Evolutionary conservation across 2,329 filamentous ascomycete species (phyloP).

Genomic region (Coniella lustricola): DNA sequence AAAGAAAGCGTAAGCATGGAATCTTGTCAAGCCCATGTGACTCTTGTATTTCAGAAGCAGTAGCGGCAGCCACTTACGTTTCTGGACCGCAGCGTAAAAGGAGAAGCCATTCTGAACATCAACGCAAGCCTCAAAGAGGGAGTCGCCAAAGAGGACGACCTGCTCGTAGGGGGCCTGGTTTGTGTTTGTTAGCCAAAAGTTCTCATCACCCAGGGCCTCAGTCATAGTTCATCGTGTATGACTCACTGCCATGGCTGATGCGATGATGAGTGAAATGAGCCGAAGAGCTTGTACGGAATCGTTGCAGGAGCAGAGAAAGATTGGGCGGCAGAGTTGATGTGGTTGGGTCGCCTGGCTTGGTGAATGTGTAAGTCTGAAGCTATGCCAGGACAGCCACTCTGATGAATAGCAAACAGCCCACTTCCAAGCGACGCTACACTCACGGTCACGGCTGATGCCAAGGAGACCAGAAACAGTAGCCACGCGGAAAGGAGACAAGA

Average conservation of each 20-base stretch:
- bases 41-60: too few species aligned
- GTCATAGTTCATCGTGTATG: neutral
- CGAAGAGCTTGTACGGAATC: neutral
- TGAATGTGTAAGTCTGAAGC: too few species aligned
- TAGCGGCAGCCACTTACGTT: slow-evolving; percentile 47
- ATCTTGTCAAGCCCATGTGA: neutral
- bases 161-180: slow-evolving; percentile 57
- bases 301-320: neutral
- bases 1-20: neutral
- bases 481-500: too few species aligned
- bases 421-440: too few species aligned
- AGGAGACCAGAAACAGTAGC: too few species aligned
- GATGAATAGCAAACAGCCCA: too few species aligned
- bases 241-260: slow-evolving; percentile 11
- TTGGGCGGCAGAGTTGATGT: too few species aligned
- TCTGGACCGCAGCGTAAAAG: slow-evolving; percentile 64
- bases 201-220: neutral
- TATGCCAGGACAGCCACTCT: too few species aligned
- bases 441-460: too few species aligned
- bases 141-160: slow-evolving; percentile 83
- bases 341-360: too few species aligned
- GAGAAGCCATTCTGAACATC: slow-evolving; percentile 61
- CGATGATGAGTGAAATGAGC: neutral
- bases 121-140: slow-evolving; percentile 66
- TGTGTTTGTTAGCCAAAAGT: neutral